Evolutionary conservation across 495 filamentous ascomycete species (phyloP).

Genomic region (Glutinoglossum americanum): DNA sequence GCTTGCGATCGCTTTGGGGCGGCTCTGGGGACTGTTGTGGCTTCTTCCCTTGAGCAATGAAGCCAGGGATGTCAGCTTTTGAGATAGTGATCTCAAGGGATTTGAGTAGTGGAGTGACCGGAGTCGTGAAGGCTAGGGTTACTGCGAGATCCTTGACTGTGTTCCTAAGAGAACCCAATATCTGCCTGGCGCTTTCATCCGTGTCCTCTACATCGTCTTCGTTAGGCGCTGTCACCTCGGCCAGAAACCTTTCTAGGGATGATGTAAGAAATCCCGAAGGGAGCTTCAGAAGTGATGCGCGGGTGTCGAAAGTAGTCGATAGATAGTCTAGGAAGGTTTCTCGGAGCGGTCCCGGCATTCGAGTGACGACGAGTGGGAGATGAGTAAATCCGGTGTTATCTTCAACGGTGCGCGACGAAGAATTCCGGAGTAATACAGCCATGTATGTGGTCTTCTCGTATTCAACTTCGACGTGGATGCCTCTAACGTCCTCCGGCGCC

Average conservation of each 20-base stretch:
- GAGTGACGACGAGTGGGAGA: constrained; percentile 15
- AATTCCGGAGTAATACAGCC: constrained; percentile 12
- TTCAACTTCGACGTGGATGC: constrained; percentile 12
- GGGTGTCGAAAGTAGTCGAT: constrained; percentile 14
- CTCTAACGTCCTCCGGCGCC: not conserved
- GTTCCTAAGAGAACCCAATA: not conserved
- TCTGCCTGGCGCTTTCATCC: not conserved
- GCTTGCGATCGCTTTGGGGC: not conserved
- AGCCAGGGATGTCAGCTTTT: constrained; percentile 10
- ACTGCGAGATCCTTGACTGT: constrained; percentile 11
- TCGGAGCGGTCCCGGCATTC: constrained; percentile 15
- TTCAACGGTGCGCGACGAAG: constrained; percentile 4
- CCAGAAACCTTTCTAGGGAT: constrained; percentile 8
- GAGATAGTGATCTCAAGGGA: constrained; percentile 15
- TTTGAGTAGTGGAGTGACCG: constrained; percentile 9
- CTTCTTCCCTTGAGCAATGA: constrained; percentile 5
- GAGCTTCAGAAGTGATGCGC: constrained; percentile 10
- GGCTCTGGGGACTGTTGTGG: not conserved
- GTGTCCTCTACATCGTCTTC: not conserved
- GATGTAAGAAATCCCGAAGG: constrained; percentile 11
- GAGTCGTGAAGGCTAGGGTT: constrained; percentile 13
- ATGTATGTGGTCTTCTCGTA: constrained; percentile 13
- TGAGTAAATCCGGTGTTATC: constrained; percentile 9
- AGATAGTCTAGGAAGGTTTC: constrained; percentile 17
- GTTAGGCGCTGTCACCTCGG: not conserved